A percentile compares a stretch with the other conserved stretches of the same genome.
These are phyloP conservation scores for Globisporangium alternatum DNA, from an alignment of 352 stramenopile species.

Conservation along the genomic window DNA sequence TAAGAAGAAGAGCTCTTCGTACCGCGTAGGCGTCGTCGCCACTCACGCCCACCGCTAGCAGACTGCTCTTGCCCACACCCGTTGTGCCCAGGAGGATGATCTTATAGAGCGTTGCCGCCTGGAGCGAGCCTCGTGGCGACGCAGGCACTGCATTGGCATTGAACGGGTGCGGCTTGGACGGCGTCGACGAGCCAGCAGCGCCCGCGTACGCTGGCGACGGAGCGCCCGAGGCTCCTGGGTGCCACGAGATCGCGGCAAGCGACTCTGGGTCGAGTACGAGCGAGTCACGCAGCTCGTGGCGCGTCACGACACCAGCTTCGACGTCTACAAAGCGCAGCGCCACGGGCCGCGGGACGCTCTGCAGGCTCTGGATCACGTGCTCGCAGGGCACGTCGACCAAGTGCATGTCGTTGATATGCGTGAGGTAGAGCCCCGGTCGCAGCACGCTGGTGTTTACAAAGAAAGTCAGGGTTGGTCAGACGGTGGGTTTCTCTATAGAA, in stretches of 20 bases:
- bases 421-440: constrained; percentile 72
- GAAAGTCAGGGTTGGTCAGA: background rate
- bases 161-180: background rate
- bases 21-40: constrained; percentile 53
- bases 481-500: background rate
- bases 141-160: background rate
- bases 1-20: background rate
- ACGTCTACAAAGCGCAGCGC: constrained; percentile 75
- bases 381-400: constrained; percentile 61
- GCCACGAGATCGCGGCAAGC: constrained; percentile 16
- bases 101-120: constrained; percentile 48
- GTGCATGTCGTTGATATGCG: constrained; percentile 76
- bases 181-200: constrained; percentile 1
- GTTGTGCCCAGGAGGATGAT: constrained; percentile 78
- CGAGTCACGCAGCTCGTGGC: constrained; percentile 65
- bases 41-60: constrained; percentile 60
- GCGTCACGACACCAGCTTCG: constrained; percentile 72
- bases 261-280: constrained; percentile 42
- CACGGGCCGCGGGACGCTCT: constrained; percentile 49
- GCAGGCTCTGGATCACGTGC: constrained; percentile 61
- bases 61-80: constrained; percentile 76
- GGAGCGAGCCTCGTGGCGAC: background rate
- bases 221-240: constrained; percentile 9
- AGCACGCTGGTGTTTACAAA: constrained; percentile 31
- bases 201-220: constrained; percentile 10